These are phyloP conservation scores for Graphiopsis chlorocephala DNA, from an alignment of 2,329 filamentous ascomycete genomes.

Conservation along the genomic window DNA sequence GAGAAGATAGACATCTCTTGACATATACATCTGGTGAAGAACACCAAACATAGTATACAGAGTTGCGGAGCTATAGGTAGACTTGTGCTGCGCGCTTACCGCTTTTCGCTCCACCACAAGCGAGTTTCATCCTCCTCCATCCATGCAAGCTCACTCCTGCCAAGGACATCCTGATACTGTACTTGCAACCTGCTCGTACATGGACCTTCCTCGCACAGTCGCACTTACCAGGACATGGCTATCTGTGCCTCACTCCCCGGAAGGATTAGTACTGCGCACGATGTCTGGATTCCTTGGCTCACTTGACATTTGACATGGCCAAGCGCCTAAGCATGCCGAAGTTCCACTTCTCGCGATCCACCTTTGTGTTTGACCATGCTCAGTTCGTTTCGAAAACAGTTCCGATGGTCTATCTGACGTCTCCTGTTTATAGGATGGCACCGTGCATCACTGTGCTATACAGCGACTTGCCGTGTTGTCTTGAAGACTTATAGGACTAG, in stretches of 20 bases:
- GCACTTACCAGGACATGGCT: background rate
- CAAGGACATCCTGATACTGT: background rate
- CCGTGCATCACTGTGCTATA: background rate
- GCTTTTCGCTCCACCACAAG: background rate
- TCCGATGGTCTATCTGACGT: background rate
- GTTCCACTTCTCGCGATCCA: constrained; percentile 3
- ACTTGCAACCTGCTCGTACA: background rate
- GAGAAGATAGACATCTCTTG: too few relatives aligned
- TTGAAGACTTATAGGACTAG: background rate
- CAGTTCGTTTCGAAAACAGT: background rate
- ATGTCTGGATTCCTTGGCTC: background rate
- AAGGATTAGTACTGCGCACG: background rate
- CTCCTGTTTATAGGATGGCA: background rate
- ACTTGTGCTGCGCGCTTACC: background rate
- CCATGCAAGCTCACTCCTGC: background rate
- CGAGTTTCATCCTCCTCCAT: background rate
- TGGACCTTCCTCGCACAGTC: background rate
- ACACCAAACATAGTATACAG: background rate
- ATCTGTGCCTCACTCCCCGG: background rate
- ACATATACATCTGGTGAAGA: background rate
- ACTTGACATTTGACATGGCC: background rate
- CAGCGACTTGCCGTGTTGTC: background rate
- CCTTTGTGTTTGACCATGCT: background rate
- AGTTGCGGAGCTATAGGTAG: background rate
- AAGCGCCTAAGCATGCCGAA: background rate